Evolutionary conservation across 805 yeast species (phyloP).

Genomic region (Suhomyces prunicola): DNA sequence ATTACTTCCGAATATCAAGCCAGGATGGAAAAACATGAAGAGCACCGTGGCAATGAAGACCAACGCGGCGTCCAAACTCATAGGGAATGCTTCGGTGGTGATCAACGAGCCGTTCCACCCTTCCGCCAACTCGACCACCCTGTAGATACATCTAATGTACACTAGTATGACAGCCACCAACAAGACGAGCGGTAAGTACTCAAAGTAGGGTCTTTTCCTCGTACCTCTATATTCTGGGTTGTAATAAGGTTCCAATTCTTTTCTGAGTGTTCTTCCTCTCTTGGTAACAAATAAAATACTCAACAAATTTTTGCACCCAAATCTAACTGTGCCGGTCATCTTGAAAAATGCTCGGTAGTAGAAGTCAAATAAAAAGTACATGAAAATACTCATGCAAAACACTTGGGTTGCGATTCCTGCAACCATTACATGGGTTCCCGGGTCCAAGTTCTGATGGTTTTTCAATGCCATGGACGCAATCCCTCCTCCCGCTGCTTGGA

Average conservation of each 20-base stretch:
- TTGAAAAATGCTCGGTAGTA: slow-evolving; percentile 36
- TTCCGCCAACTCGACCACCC: slow-evolving; percentile 67
- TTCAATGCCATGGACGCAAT: slow-evolving; percentile 44
- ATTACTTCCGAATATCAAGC: slow-evolving; percentile 48
- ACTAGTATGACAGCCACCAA: slow-evolving; percentile 51
- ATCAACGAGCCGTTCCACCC: slow-evolving; percentile 73
- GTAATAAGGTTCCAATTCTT: slow-evolving; percentile 25
- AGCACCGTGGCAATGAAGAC: slow-evolving; percentile 20
- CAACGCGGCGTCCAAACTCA: slow-evolving; percentile 30
- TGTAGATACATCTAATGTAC: slow-evolving; percentile 65
- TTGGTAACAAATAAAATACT: slow-evolving; percentile 21
- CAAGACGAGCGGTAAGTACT: slow-evolving; percentile 44
- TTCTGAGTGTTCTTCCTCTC: slow-evolving; percentile 15
- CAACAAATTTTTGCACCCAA: slow-evolving; percentile 15
- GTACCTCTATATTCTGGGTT: slow-evolving; percentile 31
- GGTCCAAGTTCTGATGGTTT: slow-evolving; percentile 22
- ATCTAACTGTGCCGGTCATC: slow-evolving; percentile 25
- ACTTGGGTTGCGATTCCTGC: slow-evolving; percentile 81
- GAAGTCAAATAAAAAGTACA: slow-evolving; percentile 48
- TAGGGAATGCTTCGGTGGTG: slow-evolving; percentile 41
- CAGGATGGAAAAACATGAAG: slow-evolving; percentile 55
- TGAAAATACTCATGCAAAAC: slow-evolving; percentile 59
- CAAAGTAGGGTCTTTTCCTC: slow-evolving; percentile 36
- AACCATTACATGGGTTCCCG: slow-evolving; percentile 69
- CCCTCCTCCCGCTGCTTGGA: slow-evolving; percentile 81